Percentiles rank a stretch among this genome's conserved stretches.
These are phyloP conservation scores for Euphrasia arctica DNA, from an alignment of 305 asterid genomes.

Conservation along the genomic window DNA sequence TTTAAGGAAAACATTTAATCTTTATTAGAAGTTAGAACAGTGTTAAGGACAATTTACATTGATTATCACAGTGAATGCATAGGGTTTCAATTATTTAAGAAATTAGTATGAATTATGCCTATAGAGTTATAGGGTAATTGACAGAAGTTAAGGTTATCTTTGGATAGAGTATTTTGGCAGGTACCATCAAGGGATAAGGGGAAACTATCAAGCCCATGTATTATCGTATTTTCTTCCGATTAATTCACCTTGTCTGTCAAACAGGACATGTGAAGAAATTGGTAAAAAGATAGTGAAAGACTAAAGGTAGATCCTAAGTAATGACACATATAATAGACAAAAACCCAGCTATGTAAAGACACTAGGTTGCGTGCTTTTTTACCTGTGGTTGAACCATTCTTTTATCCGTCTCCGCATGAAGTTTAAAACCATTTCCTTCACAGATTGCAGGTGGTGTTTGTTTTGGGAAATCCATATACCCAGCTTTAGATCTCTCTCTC, in stretches of 20 bases:
- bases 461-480: conserved; percentile 20
- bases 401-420: conserved; percentile 4
- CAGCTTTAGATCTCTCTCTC: conserved; percentile 25
- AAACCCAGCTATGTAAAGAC: conserved; percentile 4
- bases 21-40: not conserved
- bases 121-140: too few relatives aligned
- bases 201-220: too few relatives aligned
- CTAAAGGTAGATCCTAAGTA: conserved; percentile 6
- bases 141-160: too few relatives aligned
- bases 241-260: not conserved
- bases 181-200: too few relatives aligned
- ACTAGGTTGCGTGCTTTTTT: conserved; percentile 3
- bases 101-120: too few relatives aligned
- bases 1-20: conserved; percentile 3
- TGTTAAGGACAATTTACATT: not conserved
- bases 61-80: too few relatives aligned
- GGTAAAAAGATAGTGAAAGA: too few relatives aligned
- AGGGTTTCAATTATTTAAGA: too few relatives aligned
- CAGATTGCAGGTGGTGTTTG: conserved; percentile 23
- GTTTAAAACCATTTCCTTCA: conserved; percentile 26
- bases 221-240: not conserved
- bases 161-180: too few relatives aligned
- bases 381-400: conserved; percentile 28
- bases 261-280: too few relatives aligned
- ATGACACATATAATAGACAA: conserved; percentile 11